These are phyloP conservation scores for Candolleomyces aberdarensis DNA, from an alignment of 768 basidiomycete genomes.

Conservation along the genomic window DNA sequence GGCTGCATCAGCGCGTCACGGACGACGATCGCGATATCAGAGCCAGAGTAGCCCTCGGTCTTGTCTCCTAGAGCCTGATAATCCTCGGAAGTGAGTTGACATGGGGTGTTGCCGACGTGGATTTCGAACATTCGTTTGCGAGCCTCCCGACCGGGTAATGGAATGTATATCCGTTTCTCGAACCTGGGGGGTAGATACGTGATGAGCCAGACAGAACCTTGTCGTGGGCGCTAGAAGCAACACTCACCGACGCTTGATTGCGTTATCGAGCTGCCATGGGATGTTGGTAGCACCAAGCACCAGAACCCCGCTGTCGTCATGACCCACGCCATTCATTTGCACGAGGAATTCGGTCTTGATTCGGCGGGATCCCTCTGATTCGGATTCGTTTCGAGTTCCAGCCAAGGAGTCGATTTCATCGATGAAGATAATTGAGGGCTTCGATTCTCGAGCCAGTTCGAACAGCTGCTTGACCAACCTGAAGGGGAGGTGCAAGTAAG, in stretches of 20 bases:
- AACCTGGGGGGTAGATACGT: slow-evolving; percentile 48
- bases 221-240: background rate
- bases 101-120: slow-evolving; percentile 91
- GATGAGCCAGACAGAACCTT: background rate
- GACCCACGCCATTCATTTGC: slow-evolving; percentile 99
- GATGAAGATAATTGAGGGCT: slow-evolving; percentile 98
- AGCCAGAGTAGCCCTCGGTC: slow-evolving; percentile 94
- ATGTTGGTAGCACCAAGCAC: slow-evolving; percentile 98
- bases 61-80: slow-evolving; percentile 76
- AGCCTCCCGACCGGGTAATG: slow-evolving; percentile 90
- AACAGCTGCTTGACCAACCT: slow-evolving; percentile 97
- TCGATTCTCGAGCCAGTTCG: slow-evolving; percentile 91
- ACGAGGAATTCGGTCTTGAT: slow-evolving; percentile 98
- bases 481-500: background rate
- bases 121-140: slow-evolving; percentile 95
- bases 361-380: slow-evolving; percentile 93
- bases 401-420: slow-evolving; percentile 98
- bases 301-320: slow-evolving; percentile 94
- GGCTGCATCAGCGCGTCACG: slow-evolving; percentile 99
- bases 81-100: slow-evolving; percentile 74
- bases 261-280: slow-evolving; percentile 96
- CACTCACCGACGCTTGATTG: slow-evolving; percentile 88
- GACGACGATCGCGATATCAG: slow-evolving; percentile 91
- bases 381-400: slow-evolving; percentile 93
- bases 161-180: slow-evolving; percentile 98